Evolutionary conservation across 2,329 filamentous ascomycete genomes (phyloP), one percentile per base, ranked within the genome.

Genomic region (Orbilia brochopaga): DNA sequence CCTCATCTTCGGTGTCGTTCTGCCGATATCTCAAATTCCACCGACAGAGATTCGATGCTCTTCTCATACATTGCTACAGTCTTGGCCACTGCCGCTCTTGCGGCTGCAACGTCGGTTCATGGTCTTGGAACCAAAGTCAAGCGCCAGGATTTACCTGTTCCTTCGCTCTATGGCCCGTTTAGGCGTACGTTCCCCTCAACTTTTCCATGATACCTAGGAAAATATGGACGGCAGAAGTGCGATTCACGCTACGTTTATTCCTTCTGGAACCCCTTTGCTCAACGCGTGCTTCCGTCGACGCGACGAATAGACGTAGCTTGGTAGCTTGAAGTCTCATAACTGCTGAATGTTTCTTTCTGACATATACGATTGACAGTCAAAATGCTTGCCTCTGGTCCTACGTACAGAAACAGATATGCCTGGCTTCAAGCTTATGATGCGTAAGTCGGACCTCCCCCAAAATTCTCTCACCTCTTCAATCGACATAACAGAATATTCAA

Each of bases 341-440:
- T 35, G 11, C 32, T 15, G 17, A 11, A 44, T 17, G 37, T 6
- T 42, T 5, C 37, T 6, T 42, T 8, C 19, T 48, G 24, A 46
- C 35, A 40, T 15, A 42, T 61, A 17, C 17, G 6, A 11, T 19
- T 17, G 32, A 1, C 44, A 72, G 67, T 72, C n/a, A 60, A 27
- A 27, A 54, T 72, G 30, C 23, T 65, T 11, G 67, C 67, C 17
- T 42, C 15, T 60, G 64, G 67, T 60, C 42, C 60, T 30, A 72
- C 67, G 1, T 72, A 72, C 53, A 44, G 56, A 30, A 56, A 61
- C 19, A 51, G 56, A 65, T 72, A 72, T 32, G 67, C 67, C 21
- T 72, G 51, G 10, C 54, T 72, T 24, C 27, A 60, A 7, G 44
- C 52, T 32, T 30, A 48, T 21, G 67, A 72, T 24, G 55, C 21